phyloP scores from a whole-genome alignment of 306 rosid genomes.

The Rosa chinensis region DNA sequence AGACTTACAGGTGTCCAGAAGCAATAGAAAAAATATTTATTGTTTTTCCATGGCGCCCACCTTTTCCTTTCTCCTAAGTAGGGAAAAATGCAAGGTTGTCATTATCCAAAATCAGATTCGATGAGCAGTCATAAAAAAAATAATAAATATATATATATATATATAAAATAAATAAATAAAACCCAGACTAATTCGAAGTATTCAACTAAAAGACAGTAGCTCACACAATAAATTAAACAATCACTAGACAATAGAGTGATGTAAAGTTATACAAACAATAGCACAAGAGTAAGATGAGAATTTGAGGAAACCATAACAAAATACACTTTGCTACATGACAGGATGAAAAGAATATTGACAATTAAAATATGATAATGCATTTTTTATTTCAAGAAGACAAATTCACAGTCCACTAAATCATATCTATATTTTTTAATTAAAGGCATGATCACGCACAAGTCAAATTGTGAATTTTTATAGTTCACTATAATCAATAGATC shows the following conservation, averaged over 20 bases:
- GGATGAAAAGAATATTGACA: neutral
- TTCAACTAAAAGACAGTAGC: neutral
- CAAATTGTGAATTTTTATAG: neutral
- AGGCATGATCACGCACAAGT: neutral
- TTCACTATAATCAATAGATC: too few species aligned
- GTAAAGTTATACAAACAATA: neutral
- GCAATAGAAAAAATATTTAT: slow-evolving; percentile 95
- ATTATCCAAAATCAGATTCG: slow-evolving; percentile 8
- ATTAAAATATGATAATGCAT: neutral
- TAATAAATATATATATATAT: too few species aligned
- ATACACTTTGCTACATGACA: neutral
- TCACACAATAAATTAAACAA: neutral
- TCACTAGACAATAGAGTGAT: neutral
- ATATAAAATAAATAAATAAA: neutral
- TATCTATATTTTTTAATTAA: neutral
- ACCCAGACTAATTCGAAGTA: neutral
- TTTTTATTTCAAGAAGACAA: neutral
- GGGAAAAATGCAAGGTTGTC: slow-evolving; percentile 18
- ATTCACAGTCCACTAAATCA: neutral
- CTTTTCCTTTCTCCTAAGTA: slow-evolving; percentile 58
- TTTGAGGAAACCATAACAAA: neutral
- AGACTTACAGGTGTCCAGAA: slow-evolving; percentile 95
- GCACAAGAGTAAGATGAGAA: neutral
- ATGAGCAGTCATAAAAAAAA: neutral
- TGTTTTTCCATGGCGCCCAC: slow-evolving; percentile 75